A percentile compares a stretch with the other conserved stretches of the same genome.
Conservation (phyloP, 257 asterid genomes). For the Fraxinus pennsylvanica region DNA sequence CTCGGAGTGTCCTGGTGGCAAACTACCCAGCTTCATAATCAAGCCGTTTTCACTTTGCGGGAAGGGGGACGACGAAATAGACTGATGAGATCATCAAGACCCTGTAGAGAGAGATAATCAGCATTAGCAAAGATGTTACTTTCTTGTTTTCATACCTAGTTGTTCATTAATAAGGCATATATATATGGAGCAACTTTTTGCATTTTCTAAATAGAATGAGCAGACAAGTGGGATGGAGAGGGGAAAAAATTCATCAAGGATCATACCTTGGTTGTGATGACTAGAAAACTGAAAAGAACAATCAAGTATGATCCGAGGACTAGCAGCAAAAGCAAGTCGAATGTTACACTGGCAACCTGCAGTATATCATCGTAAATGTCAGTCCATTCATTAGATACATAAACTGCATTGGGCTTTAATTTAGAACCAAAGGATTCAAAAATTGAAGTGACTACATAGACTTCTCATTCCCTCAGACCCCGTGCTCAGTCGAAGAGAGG, state of each 20-base stretch:
- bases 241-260: not conserved
- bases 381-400: not conserved
- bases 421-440: not conserved
- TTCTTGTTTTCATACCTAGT: not conserved
- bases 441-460: not conserved
- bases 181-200: not conserved
- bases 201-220: not conserved
- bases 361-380: slow-evolving; percentile 9
- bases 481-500: not conserved
- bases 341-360: slow-evolving; percentile 96
- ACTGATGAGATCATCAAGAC: slow-evolving; percentile 87
- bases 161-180: not conserved
- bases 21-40: slow-evolving; percentile 19
- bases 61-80: slow-evolving; percentile 91
- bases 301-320: slow-evolving; percentile 87
- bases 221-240: not conserved
- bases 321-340: slow-evolving; percentile 83
- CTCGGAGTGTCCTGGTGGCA: not conserved
- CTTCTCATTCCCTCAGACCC: not conserved
- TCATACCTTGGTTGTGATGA: slow-evolving; percentile 82
- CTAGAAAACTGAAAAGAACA: slow-evolving; percentile 72
- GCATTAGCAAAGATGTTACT: slow-evolving; percentile 8
- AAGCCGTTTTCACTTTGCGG: slow-evolving; percentile 73
- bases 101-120: slow-evolving; percentile 47
- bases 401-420: not conserved